Evolutionary conservation across 2,329 filamentous ascomycete genomes (phyloP).

Genomic region (Dactylellina cionopaga): DNA sequence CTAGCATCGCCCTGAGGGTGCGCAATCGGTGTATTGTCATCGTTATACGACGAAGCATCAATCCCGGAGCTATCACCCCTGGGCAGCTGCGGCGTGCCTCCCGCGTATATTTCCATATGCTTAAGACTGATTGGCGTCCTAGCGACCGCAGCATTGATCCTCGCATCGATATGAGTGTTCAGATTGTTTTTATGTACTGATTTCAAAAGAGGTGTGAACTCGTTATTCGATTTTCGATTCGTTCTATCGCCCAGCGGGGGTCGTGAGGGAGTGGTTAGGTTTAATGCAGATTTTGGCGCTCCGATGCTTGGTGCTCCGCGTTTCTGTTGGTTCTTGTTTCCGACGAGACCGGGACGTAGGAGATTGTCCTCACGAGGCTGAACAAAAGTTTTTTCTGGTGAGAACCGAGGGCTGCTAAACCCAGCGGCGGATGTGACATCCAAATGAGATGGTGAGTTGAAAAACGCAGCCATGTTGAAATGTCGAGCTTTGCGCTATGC

Average conservation of each 20-base stretch:
- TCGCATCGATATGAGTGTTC: constrained; percentile 69
- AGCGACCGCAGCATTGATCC: constrained; percentile 69
- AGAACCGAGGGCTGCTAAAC: constrained; percentile 45
- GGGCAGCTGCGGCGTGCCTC: constrained; percentile 77
- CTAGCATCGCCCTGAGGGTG: constrained; percentile 78
- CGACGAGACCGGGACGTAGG: constrained; percentile 40
- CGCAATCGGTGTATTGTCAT: constrained; percentile 77
- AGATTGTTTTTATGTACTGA: constrained; percentile 77
- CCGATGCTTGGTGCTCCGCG: constrained; percentile 29
- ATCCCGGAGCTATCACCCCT: constrained; percentile 74
- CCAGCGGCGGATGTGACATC: constrained; percentile 37
- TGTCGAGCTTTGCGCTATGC: constrained; percentile 20
- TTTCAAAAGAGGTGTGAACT: constrained; percentile 95
- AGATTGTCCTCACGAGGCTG: constrained; percentile 47
- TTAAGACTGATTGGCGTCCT: constrained; percentile 76
- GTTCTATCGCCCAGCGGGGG: constrained; percentile 35
- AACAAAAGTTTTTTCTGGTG: constrained; percentile 49
- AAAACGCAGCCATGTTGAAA: constrained; percentile 47
- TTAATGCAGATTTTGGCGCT: constrained; percentile 38
- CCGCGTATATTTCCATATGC: constrained; percentile 69
- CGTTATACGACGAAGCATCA: constrained; percentile 71
- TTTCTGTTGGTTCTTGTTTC: constrained; percentile 35
- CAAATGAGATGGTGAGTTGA: constrained; percentile 44
- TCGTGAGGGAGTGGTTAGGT: constrained; percentile 44
- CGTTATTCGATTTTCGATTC: constrained; percentile 60